phyloP scores from a whole-genome alignment of 2,329 filamentous ascomycete species.

The Colletotrichum brevisporum region DNA sequence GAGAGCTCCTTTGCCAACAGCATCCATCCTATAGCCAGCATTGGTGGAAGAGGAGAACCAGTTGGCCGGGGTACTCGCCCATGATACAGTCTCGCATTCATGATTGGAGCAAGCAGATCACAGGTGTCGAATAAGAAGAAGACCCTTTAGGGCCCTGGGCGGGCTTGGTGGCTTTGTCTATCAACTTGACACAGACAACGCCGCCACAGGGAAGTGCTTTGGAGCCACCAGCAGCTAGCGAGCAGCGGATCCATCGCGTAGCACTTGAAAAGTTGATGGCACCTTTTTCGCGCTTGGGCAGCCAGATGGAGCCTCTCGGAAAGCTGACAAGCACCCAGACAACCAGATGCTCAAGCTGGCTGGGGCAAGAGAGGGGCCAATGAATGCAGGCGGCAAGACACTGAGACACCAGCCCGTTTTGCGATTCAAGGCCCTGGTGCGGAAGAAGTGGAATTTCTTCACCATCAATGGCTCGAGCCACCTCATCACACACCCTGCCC shows the following conservation, averaged over 20 bases:
- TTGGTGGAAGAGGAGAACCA: not conserved
- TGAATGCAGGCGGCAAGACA: constrained; percentile 30
- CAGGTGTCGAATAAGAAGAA: constrained; percentile 6
- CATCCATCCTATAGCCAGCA: not conserved
- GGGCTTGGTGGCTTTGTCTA: not conserved
- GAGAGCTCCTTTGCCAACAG: not conserved
- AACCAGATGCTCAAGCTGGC: constrained; percentile 5
- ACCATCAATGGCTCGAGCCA: constrained; percentile 27
- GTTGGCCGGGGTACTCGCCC: not conserved
- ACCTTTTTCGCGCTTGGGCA: constrained; percentile 28
- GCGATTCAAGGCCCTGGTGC: constrained; percentile 35
- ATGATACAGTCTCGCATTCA: constrained; percentile 6
- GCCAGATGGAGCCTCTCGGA: constrained; percentile 22
- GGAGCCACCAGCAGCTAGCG: constrained; percentile 14
- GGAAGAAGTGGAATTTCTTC: constrained; percentile 31
- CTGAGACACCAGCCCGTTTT: constrained; percentile 42
- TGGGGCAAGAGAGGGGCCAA: constrained; percentile 24
- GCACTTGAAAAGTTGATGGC: constrained; percentile 1
- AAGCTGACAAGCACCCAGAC: constrained; percentile 30
- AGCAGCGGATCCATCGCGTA: constrained; percentile 23
- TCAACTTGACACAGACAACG: constrained; percentile 35
- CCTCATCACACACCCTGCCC: constrained; percentile 16
- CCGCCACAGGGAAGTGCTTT: constrained; percentile 14
- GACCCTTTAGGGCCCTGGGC: not conserved
- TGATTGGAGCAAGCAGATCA: constrained; percentile 10